Evolutionary conservation across 495 filamentous ascomycete genomes (phyloP), one percentile per base, ranked within the genome.

Genomic region (Lasiosphaeria miniovina): DNA sequence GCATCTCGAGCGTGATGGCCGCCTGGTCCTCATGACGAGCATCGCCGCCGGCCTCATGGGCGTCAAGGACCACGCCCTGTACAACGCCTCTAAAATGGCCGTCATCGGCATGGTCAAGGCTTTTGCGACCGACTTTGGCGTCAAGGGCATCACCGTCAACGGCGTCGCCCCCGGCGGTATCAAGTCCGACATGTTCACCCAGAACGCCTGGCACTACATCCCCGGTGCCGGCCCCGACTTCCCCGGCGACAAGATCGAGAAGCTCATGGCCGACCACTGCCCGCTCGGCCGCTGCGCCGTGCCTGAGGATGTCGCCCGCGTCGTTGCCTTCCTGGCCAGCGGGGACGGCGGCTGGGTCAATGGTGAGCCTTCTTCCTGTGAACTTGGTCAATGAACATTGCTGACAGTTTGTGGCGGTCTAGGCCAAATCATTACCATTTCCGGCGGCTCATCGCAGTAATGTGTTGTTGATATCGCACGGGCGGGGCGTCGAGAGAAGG

Each of bases 131-230:
- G 90, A 93, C 69, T 89, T 86, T 64, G 89, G 89, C 14, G 79
- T 80, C 66, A 84, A 84, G 71, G 82, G 83, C 50, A 89, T 90
- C 72, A 92, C 88, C 0, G 88, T 90, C 60, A 91, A 91, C 58
- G 85, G 84, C 3, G 83, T 92, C 43, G 88, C 89, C 0, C 89
- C 89, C 0, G 89, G 87, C 14, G 89, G 88, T 8, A 84, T 91
- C 70, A 90, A 90, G 83, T 86, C 80, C 38, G 89, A 93, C 65
- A 93, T 91, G 89, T 90, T 82, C 71, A 73, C 82, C 36, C 77
- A 83, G 61, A 86, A 86, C 65, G 79, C 83, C 6, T 85, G 83
- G 82, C 81, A 86, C 57, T 89, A 90, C 63, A 78, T 80, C 35
- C 83, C 83, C 6, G 80, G 77, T 53, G 70, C 64, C 10, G 54